Percentiles rank a stretch among this genome's conserved stretches.
phyloP scores from a whole-genome alignment of 1,284 basidiomycete genomes.

The Pseudozyma tsukubaensis region DNA sequence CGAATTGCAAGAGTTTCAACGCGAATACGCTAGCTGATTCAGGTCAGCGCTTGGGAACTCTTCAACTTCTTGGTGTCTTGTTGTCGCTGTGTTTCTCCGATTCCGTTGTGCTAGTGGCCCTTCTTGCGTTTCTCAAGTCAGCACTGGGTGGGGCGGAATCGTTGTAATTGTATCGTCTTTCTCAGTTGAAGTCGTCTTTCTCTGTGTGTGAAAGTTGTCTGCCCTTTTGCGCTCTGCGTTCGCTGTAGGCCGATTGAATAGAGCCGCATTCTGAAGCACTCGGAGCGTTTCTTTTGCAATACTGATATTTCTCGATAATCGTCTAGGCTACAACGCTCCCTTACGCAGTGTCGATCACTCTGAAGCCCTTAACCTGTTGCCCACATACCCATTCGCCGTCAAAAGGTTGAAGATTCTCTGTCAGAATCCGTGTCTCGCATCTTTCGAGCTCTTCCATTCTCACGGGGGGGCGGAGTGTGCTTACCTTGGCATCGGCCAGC shows the following conservation, averaged over 20 bases:
- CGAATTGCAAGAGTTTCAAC: slow-evolving; percentile 58
- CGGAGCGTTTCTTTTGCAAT: neutral
- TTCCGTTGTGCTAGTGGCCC: no score
- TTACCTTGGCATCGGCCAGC: slow-evolving; percentile 85
- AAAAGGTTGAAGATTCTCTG: neutral
- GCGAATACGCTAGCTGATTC: slow-evolving; percentile 35
- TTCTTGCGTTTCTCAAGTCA: neutral
- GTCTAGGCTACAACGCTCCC: neutral
- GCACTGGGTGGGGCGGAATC: neutral
- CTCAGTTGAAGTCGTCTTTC: neutral
- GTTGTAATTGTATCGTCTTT: slow-evolving; percentile 32
- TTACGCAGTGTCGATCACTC: slow-evolving; percentile 54
- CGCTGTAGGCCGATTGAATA: no score
- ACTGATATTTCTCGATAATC: neutral
- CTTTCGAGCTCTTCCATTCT: no score
- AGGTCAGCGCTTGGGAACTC: neutral
- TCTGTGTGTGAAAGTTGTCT: no score
- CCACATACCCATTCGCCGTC: no score
- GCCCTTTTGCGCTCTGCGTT: no score
- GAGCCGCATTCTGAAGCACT: no score
- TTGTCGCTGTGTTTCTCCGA: neutral
- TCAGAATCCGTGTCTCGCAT: neutral
- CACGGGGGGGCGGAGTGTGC: slow-evolving; percentile 71
- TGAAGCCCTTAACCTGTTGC: slow-evolving; percentile 58
- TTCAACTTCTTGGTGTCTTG: neutral